Conservation (phyloP, 2,329 filamentous ascomycete genomes). For the Colletotrichum liaoningense region DNA sequence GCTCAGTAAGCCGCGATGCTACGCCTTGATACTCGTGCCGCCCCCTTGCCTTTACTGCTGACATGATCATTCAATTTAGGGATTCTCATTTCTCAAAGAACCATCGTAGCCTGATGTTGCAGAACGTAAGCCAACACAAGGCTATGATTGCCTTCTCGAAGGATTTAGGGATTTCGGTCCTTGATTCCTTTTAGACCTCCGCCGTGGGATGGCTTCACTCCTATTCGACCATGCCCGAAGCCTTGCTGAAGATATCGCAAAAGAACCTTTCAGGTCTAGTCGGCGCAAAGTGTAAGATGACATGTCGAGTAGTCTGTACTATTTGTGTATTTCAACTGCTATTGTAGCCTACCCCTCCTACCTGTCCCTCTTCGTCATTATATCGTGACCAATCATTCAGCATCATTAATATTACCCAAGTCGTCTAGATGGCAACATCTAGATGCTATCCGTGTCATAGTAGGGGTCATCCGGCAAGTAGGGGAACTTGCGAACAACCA, state of each 20-base stretch:
- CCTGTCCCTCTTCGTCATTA: not conserved
- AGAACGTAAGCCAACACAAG: not conserved
- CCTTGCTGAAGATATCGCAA: not conserved
- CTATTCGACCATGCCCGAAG: not conserved
- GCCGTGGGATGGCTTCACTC: not conserved
- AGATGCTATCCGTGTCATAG: constrained; percentile 26
- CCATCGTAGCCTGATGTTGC: not conserved
- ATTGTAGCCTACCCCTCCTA: not conserved
- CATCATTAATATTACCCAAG: not conserved
- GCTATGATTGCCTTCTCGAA: too few relatives aligned
- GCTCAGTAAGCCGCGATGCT: not conserved
- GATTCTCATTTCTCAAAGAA: not conserved
- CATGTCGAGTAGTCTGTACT: too few relatives aligned
- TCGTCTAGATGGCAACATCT: not conserved
- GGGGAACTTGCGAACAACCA: constrained; percentile 31
- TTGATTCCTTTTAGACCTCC: not conserved
- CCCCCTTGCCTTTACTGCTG: not conserved
- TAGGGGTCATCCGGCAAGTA: constrained; percentile 21
- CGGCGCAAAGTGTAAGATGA: not conserved
- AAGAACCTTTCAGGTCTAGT: too few relatives aligned
- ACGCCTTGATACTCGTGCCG: not conserved
- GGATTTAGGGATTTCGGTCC: not conserved
- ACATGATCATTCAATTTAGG: not conserved
- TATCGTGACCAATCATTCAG: not conserved
- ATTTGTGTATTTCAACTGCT: too few relatives aligned